Evolutionary conservation across 1,139 yeast species (phyloP).

Genomic region (Geotrichum australiense): DNA sequence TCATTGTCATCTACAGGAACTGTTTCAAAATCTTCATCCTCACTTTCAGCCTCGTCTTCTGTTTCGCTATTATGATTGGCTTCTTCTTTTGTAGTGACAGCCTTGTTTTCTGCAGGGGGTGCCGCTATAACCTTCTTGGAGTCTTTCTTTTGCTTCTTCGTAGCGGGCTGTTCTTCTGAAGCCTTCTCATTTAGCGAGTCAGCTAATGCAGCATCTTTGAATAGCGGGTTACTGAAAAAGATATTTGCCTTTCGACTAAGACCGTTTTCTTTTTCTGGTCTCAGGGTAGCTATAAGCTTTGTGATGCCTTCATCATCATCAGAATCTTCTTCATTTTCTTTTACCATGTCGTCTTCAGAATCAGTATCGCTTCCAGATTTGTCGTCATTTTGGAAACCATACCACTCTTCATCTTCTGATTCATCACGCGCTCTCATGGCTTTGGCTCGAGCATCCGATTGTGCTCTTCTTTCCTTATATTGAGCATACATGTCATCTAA

Average conservation of each 20-base stretch:
- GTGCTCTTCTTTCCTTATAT: constrained; percentile 68
- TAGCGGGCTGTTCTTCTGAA: constrained; percentile 7
- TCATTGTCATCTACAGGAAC: constrained; percentile 32
- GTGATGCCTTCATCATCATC: constrained; percentile 71
- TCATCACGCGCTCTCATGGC: constrained; percentile 80
- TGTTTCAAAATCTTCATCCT: constrained; percentile 30
- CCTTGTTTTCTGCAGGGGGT: constrained; percentile 9
- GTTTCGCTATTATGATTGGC: constrained; percentile 28
- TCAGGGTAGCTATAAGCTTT: constrained; percentile 52
- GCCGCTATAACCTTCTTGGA: constrained; percentile 2
- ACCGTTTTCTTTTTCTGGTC: constrained; percentile 42
- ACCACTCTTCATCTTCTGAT: constrained; percentile 66
- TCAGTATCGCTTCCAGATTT: constrained; percentile 31
- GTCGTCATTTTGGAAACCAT: constrained; percentile 54
- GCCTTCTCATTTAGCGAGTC: constrained; percentile 38
- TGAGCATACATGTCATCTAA: constrained; percentile 73
- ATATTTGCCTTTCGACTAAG: constrained; percentile 66
- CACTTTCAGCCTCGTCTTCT: constrained; percentile 30
- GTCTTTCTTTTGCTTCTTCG: constrained; percentile 3
- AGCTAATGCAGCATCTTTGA: constrained; percentile 47
- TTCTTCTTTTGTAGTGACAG: constrained; percentile 4
- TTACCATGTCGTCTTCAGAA: constrained; percentile 24
- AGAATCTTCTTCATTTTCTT: constrained; percentile 31
- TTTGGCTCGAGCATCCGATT: constrained; percentile 68
- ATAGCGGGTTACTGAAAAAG: constrained; percentile 75